A percentile compares a stretch with the other conserved stretches of the same genome.
Evolutionary conservation across 164 flowering plant species (phyloP).

Genomic region (Vitis cinerea): DNA sequence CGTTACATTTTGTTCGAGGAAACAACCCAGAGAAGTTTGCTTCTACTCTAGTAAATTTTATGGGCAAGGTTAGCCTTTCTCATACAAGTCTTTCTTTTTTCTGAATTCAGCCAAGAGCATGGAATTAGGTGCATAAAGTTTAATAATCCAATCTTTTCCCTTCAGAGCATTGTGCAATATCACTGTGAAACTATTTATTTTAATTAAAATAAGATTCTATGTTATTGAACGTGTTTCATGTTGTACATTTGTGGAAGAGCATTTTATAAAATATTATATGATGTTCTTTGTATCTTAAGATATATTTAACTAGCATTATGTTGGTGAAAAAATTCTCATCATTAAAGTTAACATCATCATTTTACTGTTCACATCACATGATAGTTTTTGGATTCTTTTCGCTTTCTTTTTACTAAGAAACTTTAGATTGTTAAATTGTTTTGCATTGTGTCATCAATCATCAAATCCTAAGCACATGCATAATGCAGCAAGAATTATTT

Average conservation of each 20-base stretch:
- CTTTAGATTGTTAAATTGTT: too few species aligned
- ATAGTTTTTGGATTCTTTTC: not conserved
- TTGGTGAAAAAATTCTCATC: not conserved
- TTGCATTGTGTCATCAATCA: too few species aligned
- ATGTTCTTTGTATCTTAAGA: not conserved
- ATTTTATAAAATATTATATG: not conserved
- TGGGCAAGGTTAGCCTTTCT: constrained; percentile 72
- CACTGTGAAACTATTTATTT: not conserved
- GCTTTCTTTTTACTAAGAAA: not conserved
- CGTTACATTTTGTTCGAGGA: constrained; percentile 81
- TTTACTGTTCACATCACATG: not conserved
- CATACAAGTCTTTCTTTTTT: not conserved
- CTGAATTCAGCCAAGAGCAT: not conserved
- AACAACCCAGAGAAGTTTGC: constrained; percentile 76
- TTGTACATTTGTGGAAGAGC: not conserved
- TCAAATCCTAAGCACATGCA: too few species aligned
- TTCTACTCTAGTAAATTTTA: constrained; percentile 69
- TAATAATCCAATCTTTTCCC: not conserved
- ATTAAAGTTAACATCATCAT: not conserved
- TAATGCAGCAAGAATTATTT: too few species aligned
- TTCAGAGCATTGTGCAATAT: not conserved
- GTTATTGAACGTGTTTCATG: not conserved
- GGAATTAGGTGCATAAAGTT: not conserved
- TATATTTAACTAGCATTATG: not conserved
- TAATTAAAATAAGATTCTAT: not conserved